These are phyloP conservation scores for Fusarium nurragi DNA, from an alignment of 2,329 filamentous ascomycete species.

Conservation along the genomic window DNA sequence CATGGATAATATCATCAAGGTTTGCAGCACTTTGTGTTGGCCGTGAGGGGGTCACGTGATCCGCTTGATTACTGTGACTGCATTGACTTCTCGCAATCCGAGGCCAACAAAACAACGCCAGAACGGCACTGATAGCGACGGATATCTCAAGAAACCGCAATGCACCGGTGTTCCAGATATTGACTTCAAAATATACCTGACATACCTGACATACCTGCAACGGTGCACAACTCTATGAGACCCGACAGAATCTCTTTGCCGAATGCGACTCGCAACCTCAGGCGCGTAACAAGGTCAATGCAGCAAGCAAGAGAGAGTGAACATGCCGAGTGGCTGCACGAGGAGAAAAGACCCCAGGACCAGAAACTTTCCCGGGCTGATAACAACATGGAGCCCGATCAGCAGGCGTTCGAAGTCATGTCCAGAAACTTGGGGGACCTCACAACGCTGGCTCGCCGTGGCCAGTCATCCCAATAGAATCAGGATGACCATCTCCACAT, in stretches of 20 bases:
- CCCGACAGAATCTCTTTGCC: background rate
- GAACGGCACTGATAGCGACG: no score
- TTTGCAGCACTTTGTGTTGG: background rate
- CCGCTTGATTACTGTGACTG: rapidly evolving
- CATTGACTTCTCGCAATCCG: no score
- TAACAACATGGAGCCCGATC: no score
- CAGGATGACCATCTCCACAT: background rate
- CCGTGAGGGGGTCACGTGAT: background rate
- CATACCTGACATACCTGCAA: rapidly evolving
- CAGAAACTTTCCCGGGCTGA: background rate
- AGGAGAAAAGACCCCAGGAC: background rate
- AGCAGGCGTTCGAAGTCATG: background rate
- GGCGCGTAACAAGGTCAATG: background rate
- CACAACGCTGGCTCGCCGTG: rapidly evolving
- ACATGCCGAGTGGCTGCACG: background rate
- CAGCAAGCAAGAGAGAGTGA: background rate
- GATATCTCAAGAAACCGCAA: background rate
- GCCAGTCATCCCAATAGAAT: rapidly evolving
- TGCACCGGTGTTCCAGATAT: background rate
- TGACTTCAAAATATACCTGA: background rate
- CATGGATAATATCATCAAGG: background rate
- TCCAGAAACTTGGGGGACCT: background rate
- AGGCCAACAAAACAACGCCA: background rate
- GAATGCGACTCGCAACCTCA: background rate
- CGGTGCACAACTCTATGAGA: background rate